phyloP scores from a whole-genome alignment of 495 filamentous ascomycete species.

The Penicillium desertorum region DNA sequence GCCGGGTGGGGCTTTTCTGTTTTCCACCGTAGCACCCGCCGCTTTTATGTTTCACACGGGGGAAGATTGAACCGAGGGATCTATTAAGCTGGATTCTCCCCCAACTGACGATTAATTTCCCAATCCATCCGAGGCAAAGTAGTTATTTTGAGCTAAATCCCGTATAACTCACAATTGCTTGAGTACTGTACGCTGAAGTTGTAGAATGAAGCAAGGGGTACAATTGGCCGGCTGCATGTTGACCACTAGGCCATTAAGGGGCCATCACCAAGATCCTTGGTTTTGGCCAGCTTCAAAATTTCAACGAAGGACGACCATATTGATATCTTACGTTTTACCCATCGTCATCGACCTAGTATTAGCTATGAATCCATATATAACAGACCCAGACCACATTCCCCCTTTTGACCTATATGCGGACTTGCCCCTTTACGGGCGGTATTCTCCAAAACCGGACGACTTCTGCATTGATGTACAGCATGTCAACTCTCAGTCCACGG shows the following conservation, averaged over 20 bases:
- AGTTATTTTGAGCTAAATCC: too few relatives aligned
- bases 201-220: not conserved
- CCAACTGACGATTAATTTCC: too few relatives aligned
- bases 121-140: too few relatives aligned
- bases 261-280: not conserved
- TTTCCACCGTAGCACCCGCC: not conserved
- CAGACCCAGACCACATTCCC: slow-evolving; percentile 37
- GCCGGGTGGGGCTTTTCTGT: slow-evolving; percentile 24
- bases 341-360: not conserved
- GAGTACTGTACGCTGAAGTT: too few relatives aligned
- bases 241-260: too few relatives aligned
- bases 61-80: not conserved
- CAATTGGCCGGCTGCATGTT: not conserved
- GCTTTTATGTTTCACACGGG: not conserved
- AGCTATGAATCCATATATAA: slow-evolving; percentile 28
- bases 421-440: slow-evolving; percentile 40
- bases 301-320: not conserved
- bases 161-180: too few relatives aligned
- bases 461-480: slow-evolving; percentile 34
- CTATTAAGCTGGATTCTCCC: not conserved
- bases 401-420: slow-evolving; percentile 35
- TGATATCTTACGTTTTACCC: too few relatives aligned
- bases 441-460: slow-evolving; percentile 33
- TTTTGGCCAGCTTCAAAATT: not conserved
- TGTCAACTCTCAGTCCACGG: slow-evolving; percentile 31